A percentile compares a stretch with the other conserved stretches of the same genome.
Evolutionary conservation across 192 early-diverging fungal species (phyloP).

Genomic region (Podila horticola): DNA sequence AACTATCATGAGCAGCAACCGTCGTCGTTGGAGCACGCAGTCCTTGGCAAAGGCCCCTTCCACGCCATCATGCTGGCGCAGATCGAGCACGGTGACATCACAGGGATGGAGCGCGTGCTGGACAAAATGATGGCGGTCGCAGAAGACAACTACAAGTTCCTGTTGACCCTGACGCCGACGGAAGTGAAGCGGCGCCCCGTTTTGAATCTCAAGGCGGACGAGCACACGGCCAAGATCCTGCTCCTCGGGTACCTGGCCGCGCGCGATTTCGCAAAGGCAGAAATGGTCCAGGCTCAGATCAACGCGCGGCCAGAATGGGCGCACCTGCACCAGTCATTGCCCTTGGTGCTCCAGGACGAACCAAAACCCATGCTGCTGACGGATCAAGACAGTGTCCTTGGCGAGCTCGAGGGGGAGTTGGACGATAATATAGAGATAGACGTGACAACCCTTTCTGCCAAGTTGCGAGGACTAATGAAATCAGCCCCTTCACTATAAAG

Average conservation of each 20-base stretch:
- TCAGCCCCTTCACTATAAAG: constrained; percentile 1
- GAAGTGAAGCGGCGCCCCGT: neutral
- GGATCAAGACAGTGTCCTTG: neutral
- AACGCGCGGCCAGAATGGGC: constrained; percentile 24
- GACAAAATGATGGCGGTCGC: constrained; percentile 37
- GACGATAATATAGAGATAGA: constrained; percentile 48
- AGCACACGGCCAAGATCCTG: constrained; percentile 48
- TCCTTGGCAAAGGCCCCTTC: constrained; percentile 41
- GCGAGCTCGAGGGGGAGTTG: constrained; percentile 15
- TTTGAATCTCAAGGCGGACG: constrained; percentile 29
- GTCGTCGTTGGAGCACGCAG: neutral
- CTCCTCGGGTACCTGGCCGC: constrained; percentile 28
- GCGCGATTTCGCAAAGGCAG: constrained; percentile 23
- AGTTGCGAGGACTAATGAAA: constrained; percentile 25
- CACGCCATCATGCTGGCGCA: constrained; percentile 41
- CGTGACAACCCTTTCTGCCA: constrained; percentile 42
- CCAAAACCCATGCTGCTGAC: constrained; percentile 4
- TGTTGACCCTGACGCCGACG: neutral
- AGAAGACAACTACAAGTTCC: neutral
- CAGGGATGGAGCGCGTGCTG: constrained; percentile 38
- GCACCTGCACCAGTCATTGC: neutral
- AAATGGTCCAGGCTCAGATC: constrained; percentile 27
- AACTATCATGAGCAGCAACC: neutral
- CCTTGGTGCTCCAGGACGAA: neutral
- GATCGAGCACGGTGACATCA: constrained; percentile 28